phyloP scores from a whole-genome alignment of 2,329 filamentous ascomycete species.

The Diaporthe ampelina region DNA sequence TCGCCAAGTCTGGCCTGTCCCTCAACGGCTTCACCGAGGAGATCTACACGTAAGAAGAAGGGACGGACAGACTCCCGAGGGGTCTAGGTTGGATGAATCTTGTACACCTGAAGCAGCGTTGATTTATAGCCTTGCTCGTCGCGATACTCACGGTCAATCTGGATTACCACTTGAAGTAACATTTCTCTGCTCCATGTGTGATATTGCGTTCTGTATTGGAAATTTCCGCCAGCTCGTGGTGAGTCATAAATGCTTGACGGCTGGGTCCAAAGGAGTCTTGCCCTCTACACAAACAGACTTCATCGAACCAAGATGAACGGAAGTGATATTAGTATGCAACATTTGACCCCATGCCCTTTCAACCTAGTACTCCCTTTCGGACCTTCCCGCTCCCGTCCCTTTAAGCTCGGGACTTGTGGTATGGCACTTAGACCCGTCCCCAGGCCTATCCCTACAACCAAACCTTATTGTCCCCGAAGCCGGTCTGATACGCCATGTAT shows the following conservation, averaged over 20 bases:
- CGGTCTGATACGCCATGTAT: constrained; percentile 28
- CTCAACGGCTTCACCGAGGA: constrained; percentile 80
- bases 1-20: constrained; percentile 84
- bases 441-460: not conserved
- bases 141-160: constrained; percentile 20
- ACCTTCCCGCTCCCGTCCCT: not conserved
- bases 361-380: constrained; percentile 23
- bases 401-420: not conserved
- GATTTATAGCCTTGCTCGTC: constrained; percentile 30
- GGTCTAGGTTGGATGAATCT: constrained; percentile 1
- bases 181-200: not conserved
- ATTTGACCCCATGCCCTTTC: constrained; percentile 18
- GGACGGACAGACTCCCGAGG: not conserved
- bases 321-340: constrained; percentile 41
- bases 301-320: constrained; percentile 30
- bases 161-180: constrained; percentile 7
- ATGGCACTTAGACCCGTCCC: not conserved
- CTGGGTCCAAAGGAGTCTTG: not conserved
- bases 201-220: not conserved
- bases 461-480: constrained; percentile 7
- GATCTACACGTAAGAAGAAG: constrained; percentile 71
- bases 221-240: not conserved
- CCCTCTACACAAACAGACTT: not conserved
- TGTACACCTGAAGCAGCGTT: constrained; percentile 29
- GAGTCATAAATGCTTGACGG: constrained; percentile 32